Evolutionary conservation across 257 asterid genomes (phyloP).

Genomic region (Fraxinus anomala): DNA sequence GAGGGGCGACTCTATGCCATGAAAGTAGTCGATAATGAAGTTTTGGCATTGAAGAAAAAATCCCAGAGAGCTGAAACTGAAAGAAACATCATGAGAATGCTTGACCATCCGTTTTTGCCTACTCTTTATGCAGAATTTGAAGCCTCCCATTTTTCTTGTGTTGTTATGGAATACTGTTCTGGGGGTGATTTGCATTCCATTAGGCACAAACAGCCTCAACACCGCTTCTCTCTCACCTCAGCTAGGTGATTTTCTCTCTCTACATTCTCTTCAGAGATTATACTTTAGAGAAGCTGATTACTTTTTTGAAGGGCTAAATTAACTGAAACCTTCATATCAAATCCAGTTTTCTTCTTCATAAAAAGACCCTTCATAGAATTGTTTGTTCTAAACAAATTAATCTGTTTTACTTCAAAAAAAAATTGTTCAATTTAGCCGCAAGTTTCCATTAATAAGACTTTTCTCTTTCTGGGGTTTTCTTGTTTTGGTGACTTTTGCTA

Average conservation of each 20-base stretch:
- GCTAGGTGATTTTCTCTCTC: conserved; percentile 49
- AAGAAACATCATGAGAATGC: conserved; percentile 62
- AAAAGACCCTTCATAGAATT: conserved; percentile 28
- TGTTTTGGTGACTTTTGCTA: conserved; percentile 25
- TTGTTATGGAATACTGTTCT: conserved; percentile 80
- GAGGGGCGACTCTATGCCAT: conserved; percentile 63
- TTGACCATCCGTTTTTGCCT: conserved; percentile 85
- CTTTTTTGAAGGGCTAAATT: conserved; percentile 3
- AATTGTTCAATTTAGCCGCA: conserved; percentile 30
- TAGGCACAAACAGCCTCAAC: conserved; percentile 67
- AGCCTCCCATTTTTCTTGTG: conserved; percentile 71
- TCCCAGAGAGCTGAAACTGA: conserved; percentile 78
- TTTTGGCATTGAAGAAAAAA: conserved; percentile 72
- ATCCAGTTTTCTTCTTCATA: conserved; percentile 30
- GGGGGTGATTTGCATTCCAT: conserved; percentile 90
- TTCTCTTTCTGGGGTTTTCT: conserved; percentile 35
- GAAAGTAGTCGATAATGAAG: conserved; percentile 82
- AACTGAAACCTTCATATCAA: conserved; percentile 29
- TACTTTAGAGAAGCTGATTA: conserved; percentile 13
- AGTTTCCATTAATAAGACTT: conserved; percentile 26
- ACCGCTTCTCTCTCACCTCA: conserved; percentile 65
- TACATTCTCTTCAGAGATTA: neutral
- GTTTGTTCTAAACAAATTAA: conserved; percentile 15
- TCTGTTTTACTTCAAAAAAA: conserved; percentile 17
- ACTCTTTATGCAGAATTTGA: conserved; percentile 72